Conservation (phyloP, 148 eudicot genomes). For the Diospyros kaki region DNA sequence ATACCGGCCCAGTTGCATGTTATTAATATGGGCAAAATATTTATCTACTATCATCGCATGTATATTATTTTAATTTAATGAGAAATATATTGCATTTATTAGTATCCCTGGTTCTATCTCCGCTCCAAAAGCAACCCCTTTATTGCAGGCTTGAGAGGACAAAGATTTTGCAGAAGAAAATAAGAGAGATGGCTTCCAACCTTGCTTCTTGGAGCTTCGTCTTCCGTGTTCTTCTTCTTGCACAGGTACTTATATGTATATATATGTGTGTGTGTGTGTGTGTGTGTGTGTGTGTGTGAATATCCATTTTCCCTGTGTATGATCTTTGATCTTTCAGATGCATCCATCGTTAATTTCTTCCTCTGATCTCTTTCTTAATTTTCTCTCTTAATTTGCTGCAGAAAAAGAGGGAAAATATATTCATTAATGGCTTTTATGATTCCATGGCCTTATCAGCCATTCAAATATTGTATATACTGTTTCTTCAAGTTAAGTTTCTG, state of each 20-base stretch:
- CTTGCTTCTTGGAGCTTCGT: conserved; percentile 8
- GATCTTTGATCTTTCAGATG: background rate
- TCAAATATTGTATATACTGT: too few species aligned
- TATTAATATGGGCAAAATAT: too few species aligned
- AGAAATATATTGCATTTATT: too few species aligned
- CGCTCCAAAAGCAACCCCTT: background rate
- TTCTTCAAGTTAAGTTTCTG: too few species aligned
- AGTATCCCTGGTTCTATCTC: background rate
- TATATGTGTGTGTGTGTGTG: too few species aligned
- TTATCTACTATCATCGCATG: too few species aligned
- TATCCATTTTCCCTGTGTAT: too few species aligned
- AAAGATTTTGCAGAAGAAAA: conserved; percentile 6
- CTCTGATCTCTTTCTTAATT: background rate
- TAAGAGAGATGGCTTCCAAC: conserved; percentile 8
- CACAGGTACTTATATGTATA: conserved; percentile 14
- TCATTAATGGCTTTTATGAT: too few species aligned
- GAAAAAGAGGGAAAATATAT: too few species aligned
- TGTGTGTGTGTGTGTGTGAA: too few species aligned
- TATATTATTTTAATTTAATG: background rate
- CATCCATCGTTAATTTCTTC: background rate
- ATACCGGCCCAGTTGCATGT: too few species aligned
- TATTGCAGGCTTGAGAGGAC: background rate
- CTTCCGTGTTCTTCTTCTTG: conserved; percentile 8
- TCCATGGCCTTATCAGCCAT: too few species aligned
- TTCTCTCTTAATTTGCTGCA: background rate